Base-by-base conservation (phyloP, 352 stramenopile genomes). In the Nothophytophthora sp. region DNA sequence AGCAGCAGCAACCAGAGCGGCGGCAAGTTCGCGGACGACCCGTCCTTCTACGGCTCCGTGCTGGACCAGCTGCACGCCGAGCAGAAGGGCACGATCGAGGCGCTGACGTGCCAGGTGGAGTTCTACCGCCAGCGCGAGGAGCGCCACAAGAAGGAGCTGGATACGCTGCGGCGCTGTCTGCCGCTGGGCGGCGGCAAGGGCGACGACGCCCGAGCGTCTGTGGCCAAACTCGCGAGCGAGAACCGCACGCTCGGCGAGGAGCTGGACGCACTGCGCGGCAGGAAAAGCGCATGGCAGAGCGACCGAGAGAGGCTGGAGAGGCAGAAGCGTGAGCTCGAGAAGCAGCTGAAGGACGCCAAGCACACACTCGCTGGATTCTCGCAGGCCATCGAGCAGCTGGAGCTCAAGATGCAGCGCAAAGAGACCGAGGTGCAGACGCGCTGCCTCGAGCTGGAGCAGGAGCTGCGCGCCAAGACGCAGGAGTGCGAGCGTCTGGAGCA, bases 11-110 rank as follows among this genome's bases (percentile, higher is more conserved):
- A 41, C 30, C 55, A 49, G 35, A 60, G 24, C 32, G 47, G n/a
- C 27, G 62, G 24, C 36, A 78, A 73, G 39, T 44, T 65, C 34
- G 27, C 53, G 7, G 71, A 82, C 30, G 68, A 82, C 29, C 50
- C 58, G 9, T 67, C 53, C 44, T 82, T 74, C 46, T 82, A 77
- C 53, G 61, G 66, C 13, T 81, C 70, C 7, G 79, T 84, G 44
- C 41, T 89, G 47, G 81, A 91, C 59, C 77, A 91, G 49, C 61
- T 91, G 34, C 81, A 91, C 52, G 75, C 81, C 39, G 81, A 91
- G 45, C 81, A 91, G 54, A 88, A 87, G 51, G 81, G 73, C 42
- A 91, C 81, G n/a, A 91, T 91, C 63, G 81, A 91, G 63, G 81
- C 81, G 43, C 46, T 91, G 27, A 78, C 70, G 10, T 82, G 73